Conservation (phyloP, 1,284 basidiomycete genomes). For the Caloboletus firmus region DNA sequence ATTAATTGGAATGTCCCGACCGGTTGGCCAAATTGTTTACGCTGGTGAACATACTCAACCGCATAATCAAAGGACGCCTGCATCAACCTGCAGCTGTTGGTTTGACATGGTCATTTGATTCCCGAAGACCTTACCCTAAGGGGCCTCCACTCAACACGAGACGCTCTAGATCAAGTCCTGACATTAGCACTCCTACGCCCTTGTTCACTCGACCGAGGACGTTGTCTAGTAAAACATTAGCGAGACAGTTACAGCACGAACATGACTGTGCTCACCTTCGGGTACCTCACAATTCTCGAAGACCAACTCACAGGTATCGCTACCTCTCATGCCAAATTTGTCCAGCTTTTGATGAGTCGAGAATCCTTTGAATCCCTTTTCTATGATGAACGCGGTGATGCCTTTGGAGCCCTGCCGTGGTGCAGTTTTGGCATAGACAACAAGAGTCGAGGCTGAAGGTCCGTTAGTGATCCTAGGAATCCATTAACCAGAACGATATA, state of each 20-base stretch:
- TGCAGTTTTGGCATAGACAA: slow-evolving; percentile 91
- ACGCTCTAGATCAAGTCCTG: slow-evolving; percentile 89
- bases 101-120: not conserved
- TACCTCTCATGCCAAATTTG: slow-evolving; percentile 96
- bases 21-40: slow-evolving; percentile 86
- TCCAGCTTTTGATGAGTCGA: slow-evolving; percentile 89
- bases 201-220: slow-evolving; percentile 79
- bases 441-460: slow-evolving; percentile 83
- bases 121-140: slow-evolving; percentile 39
- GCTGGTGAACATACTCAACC: slow-evolving; percentile 86
- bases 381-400: slow-evolving; percentile 91
- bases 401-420: slow-evolving; percentile 81
- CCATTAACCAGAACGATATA: not conserved
- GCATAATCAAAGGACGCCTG: slow-evolving; percentile 92
- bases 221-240: slow-evolving; percentile 55
- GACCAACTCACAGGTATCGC: slow-evolving; percentile 91
- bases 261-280: slow-evolving; percentile 50
- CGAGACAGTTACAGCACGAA: not conserved
- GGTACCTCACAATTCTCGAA: slow-evolving; percentile 92
- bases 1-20: slow-evolving; percentile 94
- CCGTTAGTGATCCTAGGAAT: slow-evolving; percentile 91
- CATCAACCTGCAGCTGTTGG: slow-evolving; percentile 68
- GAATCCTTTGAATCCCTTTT: slow-evolving; percentile 81
- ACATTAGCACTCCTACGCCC: slow-evolving; percentile 90
- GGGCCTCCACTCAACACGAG: slow-evolving; percentile 90